These are phyloP conservation scores for Mycena indigotica DNA, from an alignment of 768 basidiomycete species.

Conservation along the genomic window DNA sequence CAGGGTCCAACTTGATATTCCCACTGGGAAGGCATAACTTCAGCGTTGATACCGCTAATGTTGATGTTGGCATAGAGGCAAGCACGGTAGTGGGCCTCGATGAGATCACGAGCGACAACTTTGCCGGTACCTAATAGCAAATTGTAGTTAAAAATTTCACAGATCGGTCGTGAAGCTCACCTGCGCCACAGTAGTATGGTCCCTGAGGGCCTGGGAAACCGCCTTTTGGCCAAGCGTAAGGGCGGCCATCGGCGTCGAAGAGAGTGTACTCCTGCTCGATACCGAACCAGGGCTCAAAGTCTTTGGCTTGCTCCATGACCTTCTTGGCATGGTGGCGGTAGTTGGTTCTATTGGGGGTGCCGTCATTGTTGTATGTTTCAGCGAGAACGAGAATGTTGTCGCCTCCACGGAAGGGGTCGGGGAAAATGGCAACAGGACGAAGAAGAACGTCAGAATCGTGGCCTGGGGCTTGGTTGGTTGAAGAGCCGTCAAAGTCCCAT, in stretches of 20 bases:
- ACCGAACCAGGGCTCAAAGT: conserved; percentile 89
- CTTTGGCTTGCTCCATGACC: conserved; percentile 91
- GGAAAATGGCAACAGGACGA: conserved; percentile 95
- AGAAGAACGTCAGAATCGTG: conserved; percentile 97
- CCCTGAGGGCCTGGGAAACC: conserved; percentile 99
- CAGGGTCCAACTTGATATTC: conserved; percentile 99
- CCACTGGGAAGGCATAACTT: conserved; percentile 99
- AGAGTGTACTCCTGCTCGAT: conserved; percentile 99
- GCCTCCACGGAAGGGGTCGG: conserved; percentile 98
- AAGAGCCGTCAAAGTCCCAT: conserved; percentile 99
- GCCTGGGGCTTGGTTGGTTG: conserved; percentile 96
- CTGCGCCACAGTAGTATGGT: conserved; percentile 99
- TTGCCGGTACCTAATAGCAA: conserved; percentile 83
- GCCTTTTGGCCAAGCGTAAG: conserved; percentile 96
- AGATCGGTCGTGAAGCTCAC: too few relatives aligned
- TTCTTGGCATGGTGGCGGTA: conserved; percentile 92
- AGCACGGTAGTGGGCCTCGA: conserved; percentile 98
- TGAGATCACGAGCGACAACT: conserved; percentile 97
- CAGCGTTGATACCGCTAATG: conserved; percentile 99
- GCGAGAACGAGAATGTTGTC: conserved; percentile 97
- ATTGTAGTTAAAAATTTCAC: too few relatives aligned
- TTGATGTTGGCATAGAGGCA: conserved; percentile 94
- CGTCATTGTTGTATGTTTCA: conserved; percentile 98
- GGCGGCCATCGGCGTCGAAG: conserved; percentile 87
- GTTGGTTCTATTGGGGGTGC: conserved; percentile 97